Conservation (phyloP, 1,284 basidiomycete genomes). For the Malassezia globosa region DNA sequence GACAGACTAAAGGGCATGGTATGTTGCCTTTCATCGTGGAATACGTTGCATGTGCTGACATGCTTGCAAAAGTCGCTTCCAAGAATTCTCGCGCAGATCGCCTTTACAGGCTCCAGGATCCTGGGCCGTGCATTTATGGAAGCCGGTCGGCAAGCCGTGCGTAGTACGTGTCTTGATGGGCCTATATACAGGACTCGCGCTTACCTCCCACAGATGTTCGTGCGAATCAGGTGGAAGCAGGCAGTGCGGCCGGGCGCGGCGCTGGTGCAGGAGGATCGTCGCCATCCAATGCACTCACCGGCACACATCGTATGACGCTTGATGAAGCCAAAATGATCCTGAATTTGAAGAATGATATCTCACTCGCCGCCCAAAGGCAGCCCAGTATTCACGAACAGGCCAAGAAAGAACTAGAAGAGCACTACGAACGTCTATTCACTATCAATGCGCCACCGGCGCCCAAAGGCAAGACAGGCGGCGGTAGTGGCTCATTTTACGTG, state of each 20-base stretch:
- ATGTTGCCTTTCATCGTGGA: neutral
- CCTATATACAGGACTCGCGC: constrained; percentile 21
- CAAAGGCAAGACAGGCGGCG: constrained; percentile 40
- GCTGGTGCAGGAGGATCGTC: constrained; percentile 34
- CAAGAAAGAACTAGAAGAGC: constrained; percentile 49
- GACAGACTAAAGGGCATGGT: too few relatives aligned
- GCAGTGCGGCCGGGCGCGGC: constrained; percentile 49
- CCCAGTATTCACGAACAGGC: constrained; percentile 23
- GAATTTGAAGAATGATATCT: constrained; percentile 63
- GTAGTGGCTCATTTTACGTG: constrained; percentile 56
- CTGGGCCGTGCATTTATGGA: constrained; percentile 82
- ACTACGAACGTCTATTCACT: constrained; percentile 86
- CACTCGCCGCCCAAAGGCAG: constrained; percentile 17
- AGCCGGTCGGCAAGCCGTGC: constrained; percentile 79
- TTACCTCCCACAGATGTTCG: constrained; percentile 58
- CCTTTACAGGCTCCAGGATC: constrained; percentile 67
- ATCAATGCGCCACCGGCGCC: constrained; percentile 56
- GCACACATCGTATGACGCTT: constrained; percentile 79
- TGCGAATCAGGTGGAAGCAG: constrained; percentile 57
- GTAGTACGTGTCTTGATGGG: too few relatives aligned
- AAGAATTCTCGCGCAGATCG: constrained; percentile 65
- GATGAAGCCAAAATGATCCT: constrained; percentile 92
- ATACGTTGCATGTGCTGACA: constrained; percentile 4
- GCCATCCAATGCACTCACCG: constrained; percentile 48
- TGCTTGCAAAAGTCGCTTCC: constrained; percentile 43